Evolutionary conservation across 352 stramenopile species (phyloP).

Genomic region (Pythium rishiriense): DNA sequence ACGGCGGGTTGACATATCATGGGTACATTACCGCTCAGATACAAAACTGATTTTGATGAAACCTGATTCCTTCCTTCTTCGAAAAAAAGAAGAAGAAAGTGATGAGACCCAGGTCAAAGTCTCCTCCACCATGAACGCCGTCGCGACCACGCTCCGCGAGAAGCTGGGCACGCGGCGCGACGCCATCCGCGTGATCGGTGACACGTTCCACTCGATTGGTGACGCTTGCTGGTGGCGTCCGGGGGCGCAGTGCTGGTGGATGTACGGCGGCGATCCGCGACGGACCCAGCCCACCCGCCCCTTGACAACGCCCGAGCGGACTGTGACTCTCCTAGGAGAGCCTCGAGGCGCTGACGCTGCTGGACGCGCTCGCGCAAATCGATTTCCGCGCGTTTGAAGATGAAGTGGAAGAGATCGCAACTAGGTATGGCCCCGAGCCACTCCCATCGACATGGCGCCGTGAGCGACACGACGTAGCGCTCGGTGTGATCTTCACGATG

Average conservation of each 20-base stretch:
- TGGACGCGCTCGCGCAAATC: neutral
- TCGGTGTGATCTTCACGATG: neutral
- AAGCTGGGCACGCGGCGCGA: neutral
- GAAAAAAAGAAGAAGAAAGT: too few relatives aligned
- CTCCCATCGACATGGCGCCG: neutral
- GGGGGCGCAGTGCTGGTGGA: neutral
- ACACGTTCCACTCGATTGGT: neutral
- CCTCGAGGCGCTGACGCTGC: neutral
- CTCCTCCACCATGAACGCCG: neutral
- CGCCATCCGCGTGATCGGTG: neutral
- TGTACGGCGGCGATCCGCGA: neutral
- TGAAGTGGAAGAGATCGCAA: neutral
- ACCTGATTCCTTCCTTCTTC: too few relatives aligned
- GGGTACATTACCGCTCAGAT: too few relatives aligned
- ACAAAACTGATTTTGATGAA: too few relatives aligned
- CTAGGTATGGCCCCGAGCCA: neutral
- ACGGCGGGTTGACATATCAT: too few relatives aligned
- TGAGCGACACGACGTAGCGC: neutral
- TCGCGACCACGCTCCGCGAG: neutral
- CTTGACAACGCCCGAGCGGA: too few relatives aligned
- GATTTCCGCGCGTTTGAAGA: neutral
- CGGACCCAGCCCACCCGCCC: neutral
- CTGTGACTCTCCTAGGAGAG: neutral
- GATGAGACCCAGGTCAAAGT: too few relatives aligned
- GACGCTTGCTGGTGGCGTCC: neutral